These are phyloP conservation scores for Acacia crassicarpa DNA, from an alignment of 306 rosid genomes.

Conservation along the genomic window DNA sequence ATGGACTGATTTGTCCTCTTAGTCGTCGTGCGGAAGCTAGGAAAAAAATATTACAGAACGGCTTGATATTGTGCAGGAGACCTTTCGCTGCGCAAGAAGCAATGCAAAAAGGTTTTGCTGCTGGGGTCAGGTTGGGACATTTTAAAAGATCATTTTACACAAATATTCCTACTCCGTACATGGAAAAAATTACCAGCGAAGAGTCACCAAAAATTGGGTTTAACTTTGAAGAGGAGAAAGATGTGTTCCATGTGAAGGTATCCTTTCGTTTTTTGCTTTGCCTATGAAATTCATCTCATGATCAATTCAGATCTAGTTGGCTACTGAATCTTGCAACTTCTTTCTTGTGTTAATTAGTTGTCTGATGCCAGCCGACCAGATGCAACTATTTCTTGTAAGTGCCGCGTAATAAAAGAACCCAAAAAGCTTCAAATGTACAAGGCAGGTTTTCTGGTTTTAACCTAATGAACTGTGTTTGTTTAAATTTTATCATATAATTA, in stretches of 20 bases:
- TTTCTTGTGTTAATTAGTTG: slow-evolving; percentile 28
- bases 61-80: slow-evolving; percentile 23
- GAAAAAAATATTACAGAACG: not conserved
- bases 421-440: slow-evolving; percentile 43
- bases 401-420: slow-evolving; percentile 34
- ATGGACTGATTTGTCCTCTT: not conserved
- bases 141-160: slow-evolving; percentile 40
- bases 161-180: slow-evolving; percentile 33
- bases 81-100: slow-evolving; percentile 30
- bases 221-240: slow-evolving; percentile 45
- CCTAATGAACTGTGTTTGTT: not conserved
- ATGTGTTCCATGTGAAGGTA: slow-evolving; percentile 48
- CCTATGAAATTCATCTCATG: not conserved
- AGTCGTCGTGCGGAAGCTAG: not conserved
- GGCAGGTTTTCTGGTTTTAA: slow-evolving; percentile 32
- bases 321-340: not conserved
- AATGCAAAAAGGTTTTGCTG: not conserved
- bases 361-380: slow-evolving; percentile 34
- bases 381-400: slow-evolving; percentile 40
- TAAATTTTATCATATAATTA: not conserved
- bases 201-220: slow-evolving; percentile 29
- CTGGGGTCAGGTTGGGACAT: slow-evolving; percentile 19
- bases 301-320: not conserved
- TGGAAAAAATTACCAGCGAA: slow-evolving; percentile 33
- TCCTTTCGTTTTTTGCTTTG: not conserved